Evolutionary conservation across 345 rosid species (phyloP), one percentile per base, ranked within the genome.

Genomic region (Acer campestre): DNA sequence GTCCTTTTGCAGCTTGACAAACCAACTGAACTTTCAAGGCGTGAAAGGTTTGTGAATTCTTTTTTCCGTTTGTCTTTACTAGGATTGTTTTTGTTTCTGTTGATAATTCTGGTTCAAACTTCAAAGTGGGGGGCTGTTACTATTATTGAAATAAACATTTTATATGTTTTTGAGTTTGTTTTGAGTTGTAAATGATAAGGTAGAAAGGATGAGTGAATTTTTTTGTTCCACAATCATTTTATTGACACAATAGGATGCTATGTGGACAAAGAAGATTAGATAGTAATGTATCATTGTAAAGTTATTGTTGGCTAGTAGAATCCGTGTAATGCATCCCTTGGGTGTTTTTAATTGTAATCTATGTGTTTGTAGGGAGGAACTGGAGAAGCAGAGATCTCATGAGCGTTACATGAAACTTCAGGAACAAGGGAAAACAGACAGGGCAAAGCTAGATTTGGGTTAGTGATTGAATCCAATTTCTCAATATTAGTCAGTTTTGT

Each of bases 321-420:
- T 46, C 7, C 14, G 0, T 18, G 11, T 6, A 7, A 51, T 10
- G 46, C 25, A 64, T 14, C 17, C 25, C 12, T 61, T 31, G 46
- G 9, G 65, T 22, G 20, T 22, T 70, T 25, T 4, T 55, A 16
- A 16, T 79, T 56, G n/a, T n/a, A 0, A 70, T 69, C 12, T 51
- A 0, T 40, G 17, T 53, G 64, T 79, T 51, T 81, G 46, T 80
- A 91, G 96, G 82, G 93, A 91, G 83, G 96, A 91, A 79, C 42
- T 89, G 42, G 96, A 89, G 82, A 91, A 91, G 79, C 91, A 89
- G 80, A 87, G 79, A 80, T 87, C 96, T 73, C 93, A 88, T 46
- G 94, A 92, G 83, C 89, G 91, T 40, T 90, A 90, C 80, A 90
- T 92, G 97, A 87, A 80, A 84, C 86, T 89, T 76, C 95, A 89